Base-by-base conservation (phyloP, 1,284 basidiomycete genomes). In the Trametes hirsuta region DNA sequence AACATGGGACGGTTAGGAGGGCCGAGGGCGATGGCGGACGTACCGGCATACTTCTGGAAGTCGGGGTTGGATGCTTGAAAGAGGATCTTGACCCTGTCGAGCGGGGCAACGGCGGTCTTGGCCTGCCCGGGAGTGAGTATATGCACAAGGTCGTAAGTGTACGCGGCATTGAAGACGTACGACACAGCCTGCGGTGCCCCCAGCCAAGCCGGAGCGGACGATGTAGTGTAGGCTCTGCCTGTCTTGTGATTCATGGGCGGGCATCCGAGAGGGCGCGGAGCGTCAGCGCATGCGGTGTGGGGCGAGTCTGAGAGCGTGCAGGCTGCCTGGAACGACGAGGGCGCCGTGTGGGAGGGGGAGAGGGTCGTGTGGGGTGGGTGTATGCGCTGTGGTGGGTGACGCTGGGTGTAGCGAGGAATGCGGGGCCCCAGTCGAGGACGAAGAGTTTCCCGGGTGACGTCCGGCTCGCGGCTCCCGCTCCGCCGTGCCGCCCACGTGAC, bases 81-180 rank as follows among this genome's bases (percentile, higher is more conserved):
- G 54, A 99, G 85, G 69, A 99, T 99, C 81, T 99, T 99, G 71
- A 99, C 96, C 68, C 97, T 84, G 74, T 99, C 97, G 30, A 99
- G 84, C 1, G 97, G 97, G 22, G 97, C 97, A 56, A 99, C 95
- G 21, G 92, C 91, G 8, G 97, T 97, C 78, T 99, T 99, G 50
- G 96, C 96, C 93, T 96, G 58, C 24, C 55, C 35, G 12, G 45
- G 4, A 39, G 15, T 25, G 37, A 30, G 40, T 24, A 21, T 10
- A 39, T 11, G 14, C 4, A 15, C 44, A 15, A 59, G 53, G 18
- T 51, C 41, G 25, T 53, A 14, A 1, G 24, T 46, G 49, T 6
- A 18, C 25, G 18, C 14, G 37, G 21, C 47, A 21, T 62, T 62
- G 47, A 48, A 4, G 39, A 85, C 94, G 70, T 72, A 97, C 95